A percentile compares a stretch with the other conserved stretches of the same genome.
Evolutionary conservation across 2,329 filamentous ascomycete species (phyloP).

Genomic region (Ascochyta lentis): DNA sequence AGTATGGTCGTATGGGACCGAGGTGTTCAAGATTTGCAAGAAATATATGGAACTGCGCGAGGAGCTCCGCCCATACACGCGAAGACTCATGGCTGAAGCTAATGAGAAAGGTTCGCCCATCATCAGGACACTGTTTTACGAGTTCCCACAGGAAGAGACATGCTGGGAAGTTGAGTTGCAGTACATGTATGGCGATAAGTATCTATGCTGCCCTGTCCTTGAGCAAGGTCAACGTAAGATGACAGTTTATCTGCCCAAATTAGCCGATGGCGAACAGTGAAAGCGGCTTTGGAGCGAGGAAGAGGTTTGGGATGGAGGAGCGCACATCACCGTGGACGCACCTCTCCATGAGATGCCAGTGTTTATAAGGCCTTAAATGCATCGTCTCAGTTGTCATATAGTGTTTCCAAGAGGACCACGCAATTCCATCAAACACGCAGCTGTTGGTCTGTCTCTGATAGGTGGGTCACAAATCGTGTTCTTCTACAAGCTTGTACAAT

Average conservation of each 20-base stretch:
- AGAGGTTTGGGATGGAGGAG: constrained; percentile 48
- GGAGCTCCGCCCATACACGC: constrained; percentile 63
- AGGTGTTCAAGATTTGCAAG: constrained; percentile 66
- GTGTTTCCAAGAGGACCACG: too few species aligned
- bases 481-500: too few species aligned
- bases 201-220: constrained; percentile 65
- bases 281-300: constrained; percentile 47
- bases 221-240: constrained; percentile 54
- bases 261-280: constrained; percentile 50
- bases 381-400: too few species aligned
- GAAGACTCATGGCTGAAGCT: constrained; percentile 65
- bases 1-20: constrained; percentile 70
- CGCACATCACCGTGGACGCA: constrained; percentile 51
- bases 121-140: constrained; percentile 69
- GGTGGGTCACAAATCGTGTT: too few species aligned
- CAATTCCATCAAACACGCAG: too few species aligned
- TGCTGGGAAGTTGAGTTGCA: constrained; percentile 66
- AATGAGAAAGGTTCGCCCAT: constrained; percentile 66
- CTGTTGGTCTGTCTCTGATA: too few species aligned
- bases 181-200: constrained; percentile 69
- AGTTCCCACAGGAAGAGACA: constrained; percentile 63
- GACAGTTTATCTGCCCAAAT: constrained; percentile 60
- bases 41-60: constrained; percentile 67
- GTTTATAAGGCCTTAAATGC: constrained; percentile 35
- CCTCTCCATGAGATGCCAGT: constrained; percentile 58